Evolutionary conservation across 176 grass and related monocot species (phyloP).

Genomic region (Panicum miliaceum): DNA sequence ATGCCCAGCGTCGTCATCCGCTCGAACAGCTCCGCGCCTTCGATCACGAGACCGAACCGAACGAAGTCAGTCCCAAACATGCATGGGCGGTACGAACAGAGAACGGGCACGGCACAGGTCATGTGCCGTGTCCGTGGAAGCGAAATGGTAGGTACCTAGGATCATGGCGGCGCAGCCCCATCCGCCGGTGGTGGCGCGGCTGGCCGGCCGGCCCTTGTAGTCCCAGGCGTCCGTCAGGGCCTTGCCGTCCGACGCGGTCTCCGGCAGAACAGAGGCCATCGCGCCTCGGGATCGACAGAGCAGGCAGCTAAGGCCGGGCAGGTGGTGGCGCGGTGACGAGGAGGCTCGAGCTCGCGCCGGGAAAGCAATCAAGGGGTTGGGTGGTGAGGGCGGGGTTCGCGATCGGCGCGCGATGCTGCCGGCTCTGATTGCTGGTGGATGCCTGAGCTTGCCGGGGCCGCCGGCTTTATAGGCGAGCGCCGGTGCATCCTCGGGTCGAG

Average conservation of each 20-base stretch:
- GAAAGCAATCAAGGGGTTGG: not conserved
- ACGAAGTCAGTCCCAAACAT: not conserved
- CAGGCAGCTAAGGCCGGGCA: not conserved
- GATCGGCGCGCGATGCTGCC: not conserved
- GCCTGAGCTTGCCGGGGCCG: not conserved
- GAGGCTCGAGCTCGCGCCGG: constrained; percentile 21
- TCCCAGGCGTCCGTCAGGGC: constrained; percentile 78
- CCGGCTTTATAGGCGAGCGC: constrained; percentile 26
- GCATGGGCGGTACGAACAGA: not conserved
- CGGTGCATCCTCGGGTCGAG: constrained; percentile 20
- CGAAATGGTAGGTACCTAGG: constrained; percentile 57
- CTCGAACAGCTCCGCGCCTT: constrained; percentile 87
- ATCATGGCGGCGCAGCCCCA: constrained; percentile 82
- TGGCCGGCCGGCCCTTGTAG: constrained; percentile 73
- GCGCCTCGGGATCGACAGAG: not conserved
- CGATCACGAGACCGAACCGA: no score
- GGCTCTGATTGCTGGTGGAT: not conserved
- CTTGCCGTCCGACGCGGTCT: constrained; percentile 48
- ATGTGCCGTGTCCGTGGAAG: not conserved
- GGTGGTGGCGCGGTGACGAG: not conserved
- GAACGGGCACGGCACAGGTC: not conserved
- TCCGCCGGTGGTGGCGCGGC: constrained; percentile 60
- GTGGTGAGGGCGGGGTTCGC: not conserved
- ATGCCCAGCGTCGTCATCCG: constrained; percentile 95
- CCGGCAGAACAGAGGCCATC: constrained; percentile 60